Percentiles rank a stretch among this genome's conserved stretches.
Conservation (phyloP, 2,329 filamentous ascomycete genomes). For the Hymenoscyphus repandus region DNA sequence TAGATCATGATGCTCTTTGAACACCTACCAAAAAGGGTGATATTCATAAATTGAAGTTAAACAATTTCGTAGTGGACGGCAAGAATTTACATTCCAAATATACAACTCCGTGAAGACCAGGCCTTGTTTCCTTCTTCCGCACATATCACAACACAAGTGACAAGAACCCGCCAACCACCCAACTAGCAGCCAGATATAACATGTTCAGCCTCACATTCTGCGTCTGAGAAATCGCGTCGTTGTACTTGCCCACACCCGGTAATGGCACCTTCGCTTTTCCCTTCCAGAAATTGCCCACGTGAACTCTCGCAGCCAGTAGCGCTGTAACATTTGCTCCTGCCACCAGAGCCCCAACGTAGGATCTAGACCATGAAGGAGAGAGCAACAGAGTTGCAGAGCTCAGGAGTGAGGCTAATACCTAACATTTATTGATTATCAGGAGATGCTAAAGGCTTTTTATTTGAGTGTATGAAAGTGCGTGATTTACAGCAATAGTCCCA, state of each 20-base stretch:
- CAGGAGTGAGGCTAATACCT: constrained; percentile 14
- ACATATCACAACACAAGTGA: too few species aligned
- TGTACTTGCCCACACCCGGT: constrained; percentile 21
- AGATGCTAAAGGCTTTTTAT: background rate
- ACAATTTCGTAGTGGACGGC: too few species aligned
- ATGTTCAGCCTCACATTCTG: constrained; percentile 23
- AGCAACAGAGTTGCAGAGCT: background rate
- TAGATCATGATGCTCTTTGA: too few species aligned
- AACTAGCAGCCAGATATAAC: constrained; percentile 18
- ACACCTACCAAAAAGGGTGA: too few species aligned
- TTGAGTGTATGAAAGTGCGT: background rate
- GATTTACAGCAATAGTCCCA: constrained; percentile 34
- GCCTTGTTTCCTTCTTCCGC: too few species aligned
- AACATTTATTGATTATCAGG: too few species aligned
- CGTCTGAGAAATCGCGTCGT: constrained; percentile 21
- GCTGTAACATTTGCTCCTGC: constrained; percentile 16
- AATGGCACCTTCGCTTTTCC: constrained; percentile 19
- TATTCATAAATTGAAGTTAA: too few species aligned
- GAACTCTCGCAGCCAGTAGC: constrained; percentile 12
- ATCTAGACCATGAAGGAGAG: constrained; percentile 4
- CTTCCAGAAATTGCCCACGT: constrained; percentile 22
- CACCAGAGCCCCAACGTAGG: background rate
- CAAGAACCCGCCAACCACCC: constrained; percentile 14
- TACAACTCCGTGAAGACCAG: too few species aligned
- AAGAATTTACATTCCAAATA: too few species aligned